phyloP scores from a whole-genome alignment of 306 rosid species.

The Lupinus albus region DNA sequence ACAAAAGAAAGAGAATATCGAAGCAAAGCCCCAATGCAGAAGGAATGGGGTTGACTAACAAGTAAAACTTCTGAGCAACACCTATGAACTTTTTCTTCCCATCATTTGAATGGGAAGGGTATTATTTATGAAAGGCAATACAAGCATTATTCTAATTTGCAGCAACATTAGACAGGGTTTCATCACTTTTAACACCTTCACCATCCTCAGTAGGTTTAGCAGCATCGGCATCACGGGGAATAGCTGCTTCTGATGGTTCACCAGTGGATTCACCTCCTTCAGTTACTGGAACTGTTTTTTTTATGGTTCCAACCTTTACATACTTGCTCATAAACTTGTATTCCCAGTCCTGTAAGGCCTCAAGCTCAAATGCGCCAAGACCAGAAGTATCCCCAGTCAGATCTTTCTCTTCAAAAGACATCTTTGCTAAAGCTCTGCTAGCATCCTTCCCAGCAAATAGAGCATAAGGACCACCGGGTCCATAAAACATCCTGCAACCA shows the following conservation, averaged over 20 bases:
- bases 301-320: conserved; percentile 78
- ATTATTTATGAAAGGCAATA: background rate
- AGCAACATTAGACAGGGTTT: conserved; percentile 50
- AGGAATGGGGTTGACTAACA: conserved; percentile 35
- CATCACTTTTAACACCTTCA: conserved; percentile 40
- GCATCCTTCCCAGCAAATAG: conserved; percentile 97
- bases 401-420: conserved; percentile 94
- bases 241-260: conserved; percentile 35
- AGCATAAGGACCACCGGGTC: conserved; percentile 97
- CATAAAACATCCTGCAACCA: conserved; percentile 83
- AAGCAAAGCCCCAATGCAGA: conserved; percentile 26
- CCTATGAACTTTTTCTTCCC: conserved; percentile 21
- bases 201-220: conserved; percentile 52
- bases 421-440: conserved; percentile 95
- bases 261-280: conserved; percentile 50
- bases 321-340: conserved; percentile 89
- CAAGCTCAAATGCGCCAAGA: conserved; percentile 77
- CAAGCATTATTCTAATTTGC: conserved; percentile 44
- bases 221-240: conserved; percentile 44
- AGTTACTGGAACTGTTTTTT: conserved; percentile 47
- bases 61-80: conserved; percentile 28
- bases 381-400: conserved; percentile 85
- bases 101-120: background rate
- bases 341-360: conserved; percentile 95
- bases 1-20: conserved; percentile 27